Evolutionary conservation across 306 rosid species (phyloP), one percentile per base, ranked within the genome.

Genomic region (Sicyos baderoa): DNA sequence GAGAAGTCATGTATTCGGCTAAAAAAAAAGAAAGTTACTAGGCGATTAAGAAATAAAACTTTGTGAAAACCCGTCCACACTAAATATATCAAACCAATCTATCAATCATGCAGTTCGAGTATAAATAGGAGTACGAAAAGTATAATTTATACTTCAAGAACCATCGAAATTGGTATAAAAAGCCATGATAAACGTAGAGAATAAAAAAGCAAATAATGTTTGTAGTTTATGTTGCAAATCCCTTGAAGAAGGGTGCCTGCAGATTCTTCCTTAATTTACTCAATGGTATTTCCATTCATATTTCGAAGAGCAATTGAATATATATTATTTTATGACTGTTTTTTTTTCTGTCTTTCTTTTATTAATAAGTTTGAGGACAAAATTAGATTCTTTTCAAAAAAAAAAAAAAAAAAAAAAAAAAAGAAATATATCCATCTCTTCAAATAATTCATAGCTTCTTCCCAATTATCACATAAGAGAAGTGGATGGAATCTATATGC

Each of bases 401-500:
- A 22, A 2, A 54, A 19, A 17, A 17, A 53, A 9, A 19, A 9
- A n/a, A 3, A 6, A 54, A 27, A 29, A 29, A 0, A 2, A 27
- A 14, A 1, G 9, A 7, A 9, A 35, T 2, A 12, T 64, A 52
- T 15, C 29, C 29, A 5, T 64, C 53, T 6, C n/a, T 42, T 64
- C 70, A 19, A 64, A 64, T 64, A 44, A 64, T 64, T 10, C 11
- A 44, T 4, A 18, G 10, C 53, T 44, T 64, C 25, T 42, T 44
- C 35, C 17, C 21, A 80, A 72, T 75, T 72, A 82, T 64, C 51
- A 75, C 75, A 59, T 68, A 49, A 59, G 53, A 49, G 78, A 64
- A 19, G 63, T 40, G 29, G 52, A 42, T 19, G 67, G 52, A 59
- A 55, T 25, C 1, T 25, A 25, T 25, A 25, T 25, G n/a, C n/a